Conservation (phyloP, 2,329 filamentous ascomycete genomes). For the Akanthomyces muscarius region DNA sequence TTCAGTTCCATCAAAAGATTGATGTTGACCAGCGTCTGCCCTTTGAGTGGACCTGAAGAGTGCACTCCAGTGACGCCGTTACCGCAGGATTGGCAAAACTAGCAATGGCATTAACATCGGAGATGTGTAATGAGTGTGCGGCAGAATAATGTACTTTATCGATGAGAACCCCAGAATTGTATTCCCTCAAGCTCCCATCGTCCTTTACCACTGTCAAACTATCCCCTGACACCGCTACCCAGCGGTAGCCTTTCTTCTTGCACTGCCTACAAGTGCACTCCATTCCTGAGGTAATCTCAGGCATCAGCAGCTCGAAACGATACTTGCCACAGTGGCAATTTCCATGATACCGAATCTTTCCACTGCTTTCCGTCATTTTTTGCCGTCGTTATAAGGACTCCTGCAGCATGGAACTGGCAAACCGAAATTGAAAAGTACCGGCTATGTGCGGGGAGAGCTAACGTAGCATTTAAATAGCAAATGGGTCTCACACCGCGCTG, state of each 20-base stretch:
- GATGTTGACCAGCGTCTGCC: slow-evolving; percentile 25
- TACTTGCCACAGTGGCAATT: slow-evolving; percentile 31
- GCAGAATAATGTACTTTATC: slow-evolving; percentile 19
- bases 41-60: slow-evolving; percentile 21
- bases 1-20: slow-evolving; percentile 24
- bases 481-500: too few species aligned
- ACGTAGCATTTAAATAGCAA: too few species aligned
- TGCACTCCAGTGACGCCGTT: slow-evolving; percentile 27
- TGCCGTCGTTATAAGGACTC: too few species aligned
- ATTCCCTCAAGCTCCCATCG: slow-evolving; percentile 17
- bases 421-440: too few species aligned
- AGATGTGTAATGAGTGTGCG: not conserved
- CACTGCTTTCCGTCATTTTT: not conserved
- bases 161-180: not conserved
- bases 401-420: too few species aligned
- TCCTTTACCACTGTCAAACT: slow-evolving; percentile 18
- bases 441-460: too few species aligned
- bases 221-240: slow-evolving; percentile 19
- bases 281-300: slow-evolving; percentile 13
- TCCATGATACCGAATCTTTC: slow-evolving; percentile 15
- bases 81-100: slow-evolving; percentile 29
- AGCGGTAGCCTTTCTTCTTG: slow-evolving; percentile 28
- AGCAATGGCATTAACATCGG: not conserved
- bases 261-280: slow-evolving; percentile 27
- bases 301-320: slow-evolving; percentile 23